Base-by-base conservation (phyloP, 805 yeast genomes). In the Saccharomyces kudriavzevii region DNA sequence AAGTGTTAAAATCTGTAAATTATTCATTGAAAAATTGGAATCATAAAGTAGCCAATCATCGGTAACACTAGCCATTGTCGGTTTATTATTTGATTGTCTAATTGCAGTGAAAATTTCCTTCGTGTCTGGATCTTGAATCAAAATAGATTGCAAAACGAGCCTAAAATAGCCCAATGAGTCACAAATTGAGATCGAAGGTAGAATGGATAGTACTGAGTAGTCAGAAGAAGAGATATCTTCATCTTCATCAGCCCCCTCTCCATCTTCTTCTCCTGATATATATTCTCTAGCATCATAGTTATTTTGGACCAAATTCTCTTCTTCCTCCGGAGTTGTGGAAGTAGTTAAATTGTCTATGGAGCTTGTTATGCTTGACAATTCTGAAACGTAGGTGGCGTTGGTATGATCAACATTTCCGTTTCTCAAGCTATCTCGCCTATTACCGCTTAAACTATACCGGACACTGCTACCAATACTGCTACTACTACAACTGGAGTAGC, bases 41-140 rank as follows among this genome's bases (percentile, higher is more conserved):
- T 74, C 77, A 51, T 74, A 74, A 4, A 74, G 55, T 13, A 74
- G 56, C 77, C 77, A 74, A 47, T 74, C 76, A 49, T 73, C 76
- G 14, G 65, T 65, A 40, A 69, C 61, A 55, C 64, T 60, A 4
- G 72, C 71, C 8, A 55, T 60, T 22, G 60, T 58, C 1, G 66
- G 64, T 35, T 60, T 62, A 48, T 61, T 63, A 40, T 59, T 58
- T 6, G 63, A 60, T 51, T 69, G 70, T 49, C 70, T 64, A 2
- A 69, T 66, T 1, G 71, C 72, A 1, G 73, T 69, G 35, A 54
- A 59, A 20, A 64, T 56, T 47, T 64, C 65, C n/a, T 58, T 58
- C 1, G 65, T 58, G 1, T 49, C 59, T 6, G 65, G 60, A 50
- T 65, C 59, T 5, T 61, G 55, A n/a, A 69, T 56, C 28, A 70